Percentiles rank a stretch among this genome's conserved stretches.
These are phyloP conservation scores for Pseudopithomyces maydicus DNA, from an alignment of 2,329 filamentous ascomycete species.

Conservation along the genomic window DNA sequence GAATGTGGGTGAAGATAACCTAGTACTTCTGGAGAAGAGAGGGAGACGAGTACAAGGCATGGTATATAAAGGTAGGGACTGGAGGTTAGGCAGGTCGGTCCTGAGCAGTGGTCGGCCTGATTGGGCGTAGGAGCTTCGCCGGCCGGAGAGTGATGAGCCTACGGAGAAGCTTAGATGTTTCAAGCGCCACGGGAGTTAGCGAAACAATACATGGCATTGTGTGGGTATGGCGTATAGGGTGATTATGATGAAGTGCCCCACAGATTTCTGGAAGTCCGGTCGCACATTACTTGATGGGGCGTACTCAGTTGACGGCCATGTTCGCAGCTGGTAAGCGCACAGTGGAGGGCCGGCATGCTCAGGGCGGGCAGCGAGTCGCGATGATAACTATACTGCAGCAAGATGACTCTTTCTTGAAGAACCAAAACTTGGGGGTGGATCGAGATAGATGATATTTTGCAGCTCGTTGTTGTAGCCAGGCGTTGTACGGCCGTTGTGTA, in stretches of 20 bases:
- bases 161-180: conserved; percentile 9
- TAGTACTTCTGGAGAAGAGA: conserved; percentile 1
- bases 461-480: no score
- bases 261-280: not conserved
- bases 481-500: no score
- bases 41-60: not conserved
- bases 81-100: not conserved
- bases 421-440: no score
- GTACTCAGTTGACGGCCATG: not conserved
- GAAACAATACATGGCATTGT: not conserved
- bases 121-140: conserved; percentile 4
- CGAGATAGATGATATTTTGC: no score
- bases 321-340: not conserved
- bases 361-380: not conserved
- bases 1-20: conserved; percentile 5
- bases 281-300: not conserved
- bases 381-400: not conserved
- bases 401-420: no score
- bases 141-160: conserved; percentile 1
- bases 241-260: conserved; percentile 1
- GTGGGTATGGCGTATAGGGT: not conserved
- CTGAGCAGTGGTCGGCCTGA: conserved; percentile 4
- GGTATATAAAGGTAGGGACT: not conserved
- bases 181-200: not conserved
- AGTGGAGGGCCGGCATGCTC: not conserved